Base-by-base conservation (phyloP, 306 rosid genomes). In the Ochetophila trinervis region DNA sequence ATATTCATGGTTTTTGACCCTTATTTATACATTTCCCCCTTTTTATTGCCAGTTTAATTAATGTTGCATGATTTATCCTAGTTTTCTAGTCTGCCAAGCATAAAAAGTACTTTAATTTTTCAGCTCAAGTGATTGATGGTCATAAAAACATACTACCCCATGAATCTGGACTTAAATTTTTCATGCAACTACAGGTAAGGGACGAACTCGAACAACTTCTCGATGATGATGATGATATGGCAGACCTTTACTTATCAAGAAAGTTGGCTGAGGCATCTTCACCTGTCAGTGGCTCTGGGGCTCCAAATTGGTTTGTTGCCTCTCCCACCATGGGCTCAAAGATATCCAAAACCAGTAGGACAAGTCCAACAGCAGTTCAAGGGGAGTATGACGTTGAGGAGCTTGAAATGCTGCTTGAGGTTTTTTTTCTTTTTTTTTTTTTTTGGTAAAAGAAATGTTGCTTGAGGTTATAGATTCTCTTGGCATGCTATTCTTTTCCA, bases 371-470 rank as follows among this genome's bases (percentile, higher is more conserved):
- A 24, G 79, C 84, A 68, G 18, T 63, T 69, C 82, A 74, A 12
- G 84, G 20, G 27, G 96, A 85, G 67, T 80, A 79, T 74, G 85
- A 86, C 57, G 77, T 89, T 56, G 96, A 87, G 65, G 96, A 89
- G 77, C 94, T 89, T 34, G 96, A 86, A 69, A 89, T 89, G 96
- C 66, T 89, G 71, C 87, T 89, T 4, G 96, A 89, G 96, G 96
- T 89, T 44, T n/a, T n/a, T n/a, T n/a, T n/a, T n/a, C n/a, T n/a
- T n/a, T n/a, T n/a, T n/a, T n/a, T n/a, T n/a, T n/a, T n/a, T n/a
- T n/a, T n/a, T n/a, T n/a, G n/a, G n/a, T n/a, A n/a, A n/a, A n/a
- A n/a, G 96, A 86, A 69, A 89, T 89, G 96, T 63, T 89, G 71
- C 87, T 89, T 4, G 96, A 89, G 96, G 96, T 89, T 44, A 71